Evolutionary conservation across 139 green algal genomes (phyloP), one percentile per base, ranked within the genome.

Genomic region (Tetraselmis chui): DNA sequence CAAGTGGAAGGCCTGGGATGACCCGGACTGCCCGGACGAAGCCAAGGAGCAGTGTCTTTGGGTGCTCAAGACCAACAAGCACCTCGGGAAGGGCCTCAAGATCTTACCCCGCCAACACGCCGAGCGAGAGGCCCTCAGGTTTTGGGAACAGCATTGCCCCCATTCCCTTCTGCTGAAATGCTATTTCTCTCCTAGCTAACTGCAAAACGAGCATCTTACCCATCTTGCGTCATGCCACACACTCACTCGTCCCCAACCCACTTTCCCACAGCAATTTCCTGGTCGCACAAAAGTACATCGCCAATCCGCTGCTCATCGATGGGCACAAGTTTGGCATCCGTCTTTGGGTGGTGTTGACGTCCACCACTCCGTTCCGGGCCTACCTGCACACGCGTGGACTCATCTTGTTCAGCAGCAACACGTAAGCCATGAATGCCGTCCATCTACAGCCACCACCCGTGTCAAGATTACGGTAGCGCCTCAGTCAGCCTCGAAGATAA

Each of bases 31-130:
- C 5, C 23, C 22, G 58, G 2, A 79, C 28, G 23, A 2, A 2
- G 2, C 28, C 28, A 2, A 27, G 76, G 28, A 79, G 25, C 32
- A 58, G 28, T 58, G 86, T 23, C 78, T 91, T 75, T 92, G 87
- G 89, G 91, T 92, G 89, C 84, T 92, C 18, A 92, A 92, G 83
- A 92, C 91, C 83, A 92, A 92, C 84, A 89, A 88, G 83, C 59
- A 67, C 45, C 45, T 67, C 11, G 45, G 45, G 45, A 67, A 67
- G 45, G 45, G 45, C 45, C 18, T 67, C 11, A 67, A 67, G 45
- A 67, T 67, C 45, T 18, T 67, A 5, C 45, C 45, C 11, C 45
- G 45, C 18, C 11, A 5, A 5, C 11, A 67, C 11, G 45, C 45
- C 11, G 45, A 67, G 45, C 11, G 18, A 18, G 11, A 67, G 45